Percentiles rank a stretch among this genome's conserved stretches.
Evolutionary conservation across 2,329 filamentous ascomycete species (phyloP).

Genomic region (Cercospora sesami): DNA sequence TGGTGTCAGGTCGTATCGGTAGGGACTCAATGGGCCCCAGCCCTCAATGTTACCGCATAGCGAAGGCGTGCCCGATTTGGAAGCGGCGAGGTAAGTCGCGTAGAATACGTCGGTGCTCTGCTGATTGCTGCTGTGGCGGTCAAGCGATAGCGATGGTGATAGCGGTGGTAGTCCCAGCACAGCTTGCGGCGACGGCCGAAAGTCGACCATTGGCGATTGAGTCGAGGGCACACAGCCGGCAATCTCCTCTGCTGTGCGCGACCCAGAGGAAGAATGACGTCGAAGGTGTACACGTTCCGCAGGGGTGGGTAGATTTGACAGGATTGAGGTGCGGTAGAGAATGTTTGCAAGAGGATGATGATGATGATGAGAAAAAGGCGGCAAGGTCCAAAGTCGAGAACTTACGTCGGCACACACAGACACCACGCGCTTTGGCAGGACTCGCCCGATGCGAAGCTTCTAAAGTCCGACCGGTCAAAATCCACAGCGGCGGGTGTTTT

Average conservation of each 20-base stretch:
- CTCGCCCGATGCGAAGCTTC: neutral
- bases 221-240: constrained; percentile 17
- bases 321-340: neutral
- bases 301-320: neutral
- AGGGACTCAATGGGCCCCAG: constrained; percentile 88
- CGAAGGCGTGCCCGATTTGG: constrained; percentile 54
- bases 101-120: constrained; percentile 20
- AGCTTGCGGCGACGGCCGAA: constrained; percentile 22
- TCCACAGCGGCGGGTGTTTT: constrained; percentile 1
- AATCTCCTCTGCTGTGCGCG: constrained; percentile 14
- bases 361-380: constrained; percentile 1
- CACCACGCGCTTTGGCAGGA: neutral
- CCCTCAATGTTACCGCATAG: constrained; percentile 88
- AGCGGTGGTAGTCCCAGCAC: constrained; percentile 17
- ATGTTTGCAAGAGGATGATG: neutral
- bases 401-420: neutral
- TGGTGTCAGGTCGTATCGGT: constrained; percentile 90
- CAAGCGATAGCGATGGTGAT: constrained; percentile 1
- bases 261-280: constrained; percentile 7
- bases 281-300: neutral
- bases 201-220: constrained; percentile 26
- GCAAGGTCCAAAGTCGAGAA: neutral
- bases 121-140: constrained; percentile 7
- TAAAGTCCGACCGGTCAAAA: constrained; percentile 7
- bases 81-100: constrained; percentile 36